Base-by-base conservation (phyloP, 2,329 filamentous ascomycete species). In the Chrysoporthe cubensis region DNA sequence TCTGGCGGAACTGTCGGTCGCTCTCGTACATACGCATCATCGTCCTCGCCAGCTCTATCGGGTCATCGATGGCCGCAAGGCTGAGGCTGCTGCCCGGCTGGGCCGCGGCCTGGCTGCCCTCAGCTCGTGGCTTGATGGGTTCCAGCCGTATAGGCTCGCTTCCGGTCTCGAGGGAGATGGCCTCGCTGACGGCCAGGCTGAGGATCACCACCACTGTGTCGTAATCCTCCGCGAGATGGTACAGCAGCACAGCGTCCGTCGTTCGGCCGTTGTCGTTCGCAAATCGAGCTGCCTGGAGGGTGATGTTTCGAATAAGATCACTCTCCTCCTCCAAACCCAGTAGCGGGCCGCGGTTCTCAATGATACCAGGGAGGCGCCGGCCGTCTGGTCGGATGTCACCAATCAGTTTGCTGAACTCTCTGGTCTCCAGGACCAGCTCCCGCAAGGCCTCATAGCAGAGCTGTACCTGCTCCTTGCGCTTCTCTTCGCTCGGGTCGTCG, bases 211-310 rank as follows among this genome's bases (percentile, higher is more conserved):
- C 89, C n/a, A 98, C 96, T 65, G 90, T 94, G 77, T 99, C 94
- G 77, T 97, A 98, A 78, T 99, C 94, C 75, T 93, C 93, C 0
- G 96, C 95, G 56, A 99, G 85, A 78, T 99, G 95, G 78, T 97
- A 98, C 63, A 99, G 85, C 62, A 99, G 85, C 16, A 98, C 95
- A 2, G 96, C 94, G 79, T 99, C 96, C 0, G 95, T 96, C 1
- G 91, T 94, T 62, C 96, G 88, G 50, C 96, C 95, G 74, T 95
- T 96, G 78, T 98, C 95, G 73, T 99, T 95, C 4, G 96, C 96
- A 75, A 94, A 93, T 71, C 91, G 90, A 52, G 96, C 96, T 9
- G 96, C 96, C 78, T 97, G 93, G 56, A 96, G 85, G 1, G 95
- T 98, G 74, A 99, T 95, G n/a, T 91, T 91, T 75, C 90, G 91